Evolutionary conservation across 1,139 yeast genomes (phyloP), one percentile per base, ranked within the genome.

Genomic region (Pichia sp.): DNA sequence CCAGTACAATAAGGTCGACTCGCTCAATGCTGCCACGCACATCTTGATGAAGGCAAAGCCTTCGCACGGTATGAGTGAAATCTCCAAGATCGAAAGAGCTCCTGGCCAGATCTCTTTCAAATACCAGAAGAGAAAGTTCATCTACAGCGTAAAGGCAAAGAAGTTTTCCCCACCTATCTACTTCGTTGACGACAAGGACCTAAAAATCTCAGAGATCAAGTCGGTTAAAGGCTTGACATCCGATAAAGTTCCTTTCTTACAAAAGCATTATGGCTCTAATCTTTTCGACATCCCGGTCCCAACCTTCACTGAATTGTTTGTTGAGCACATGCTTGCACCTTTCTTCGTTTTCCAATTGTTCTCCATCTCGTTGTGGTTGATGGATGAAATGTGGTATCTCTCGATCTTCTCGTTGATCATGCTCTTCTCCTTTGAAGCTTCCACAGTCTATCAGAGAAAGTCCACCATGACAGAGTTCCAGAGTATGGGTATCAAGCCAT

Each of bases 291-390:
- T 93, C 61, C 99, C 99, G 40, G 81, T 95, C 53, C 99, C 99
- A 50, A 83, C 96, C 1, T 92, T 93, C 66, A 63, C 80, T 59
- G 99, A 93, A 71, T 78, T 93, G 66, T 93, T 93, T 76, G 87
- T 90, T 69, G 99, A 93, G 72, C 99, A 93, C 70, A 99, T 98
- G 6, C 95, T 95, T 48, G 98, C 99, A 12, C 99, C 99, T 10
- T 89, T 95, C 71, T 93, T 93, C 66, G 97, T 93, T 34, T 93
- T 93, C 75, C 99, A 93, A 74, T 80, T 93, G 58, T 93, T 93
- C 70, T 92, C 98, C 68, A 96, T 93, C 55, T 96, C 95, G n/a
- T 78, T 95, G 60, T 93, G 98, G 98, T 81, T 90, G 67, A 81
- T 93, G 83, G 99, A 95, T 73, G 98, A 92, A 64, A 87, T 89